Evolutionary conservation across 2,329 filamentous ascomycete species (phyloP).

Genomic region (Fusarium penzigii): DNA sequence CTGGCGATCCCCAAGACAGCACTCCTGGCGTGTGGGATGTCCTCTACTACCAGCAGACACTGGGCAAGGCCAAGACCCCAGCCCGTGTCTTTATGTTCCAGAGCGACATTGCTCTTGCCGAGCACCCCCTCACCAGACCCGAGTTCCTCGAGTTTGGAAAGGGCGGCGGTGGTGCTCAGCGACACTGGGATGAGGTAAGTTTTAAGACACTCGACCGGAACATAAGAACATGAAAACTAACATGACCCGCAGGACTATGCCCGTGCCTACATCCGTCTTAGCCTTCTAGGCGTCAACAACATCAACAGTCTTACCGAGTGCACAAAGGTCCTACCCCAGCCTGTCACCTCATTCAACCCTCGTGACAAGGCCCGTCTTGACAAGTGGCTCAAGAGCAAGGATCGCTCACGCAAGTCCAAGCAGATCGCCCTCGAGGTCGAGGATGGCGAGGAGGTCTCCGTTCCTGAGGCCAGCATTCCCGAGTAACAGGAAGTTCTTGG

Average conservation of each 20-base stretch:
- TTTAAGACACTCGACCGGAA: not conserved
- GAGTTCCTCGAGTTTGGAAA: conserved; percentile 42
- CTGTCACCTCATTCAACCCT: conserved; percentile 14
- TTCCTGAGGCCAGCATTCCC: conserved; percentile 25
- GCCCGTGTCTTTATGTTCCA: conserved; percentile 43
- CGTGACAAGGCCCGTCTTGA: conserved; percentile 24
- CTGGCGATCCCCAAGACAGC: conserved; percentile 50
- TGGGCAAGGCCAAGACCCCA: conserved; percentile 31
- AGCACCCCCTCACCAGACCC: conserved; percentile 36
- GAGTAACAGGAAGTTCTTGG: not conserved
- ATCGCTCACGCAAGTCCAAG: conserved; percentile 29
- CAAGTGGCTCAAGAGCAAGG: conserved; percentile 31
- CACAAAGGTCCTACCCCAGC: conserved; percentile 50
- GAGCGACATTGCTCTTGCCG: conserved; percentile 42
- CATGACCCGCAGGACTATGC: conserved; percentile 45
- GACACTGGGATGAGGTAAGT: conserved; percentile 44
- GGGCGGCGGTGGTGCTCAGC: conserved; percentile 31
- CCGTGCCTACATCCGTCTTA: conserved; percentile 54
- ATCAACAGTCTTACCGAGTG: conserved; percentile 58
- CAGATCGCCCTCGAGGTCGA: conserved; percentile 24
- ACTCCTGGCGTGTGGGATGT: conserved; percentile 56
- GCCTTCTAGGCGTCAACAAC: conserved; percentile 56
- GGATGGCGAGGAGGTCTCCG: conserved; percentile 24
- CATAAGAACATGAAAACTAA: not conserved
- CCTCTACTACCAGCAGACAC: conserved; percentile 48